Evolutionary conservation across 441 rosid genomes (phyloP).

Genomic region (Arabidopsis lyrata): DNA sequence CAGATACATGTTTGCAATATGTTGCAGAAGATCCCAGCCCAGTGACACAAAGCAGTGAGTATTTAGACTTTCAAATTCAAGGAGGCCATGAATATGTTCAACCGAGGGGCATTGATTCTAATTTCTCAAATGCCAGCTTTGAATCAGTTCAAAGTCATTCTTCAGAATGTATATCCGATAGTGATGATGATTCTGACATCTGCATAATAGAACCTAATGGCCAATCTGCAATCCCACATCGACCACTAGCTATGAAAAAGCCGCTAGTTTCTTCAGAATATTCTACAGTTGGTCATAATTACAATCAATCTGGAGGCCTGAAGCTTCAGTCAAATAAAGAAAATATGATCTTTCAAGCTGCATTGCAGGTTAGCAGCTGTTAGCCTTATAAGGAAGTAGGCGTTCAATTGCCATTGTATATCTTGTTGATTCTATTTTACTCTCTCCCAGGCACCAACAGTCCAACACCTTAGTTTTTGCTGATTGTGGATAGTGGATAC

Average conservation of each 20-base stretch:
- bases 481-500: neutral
- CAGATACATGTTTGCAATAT: slow-evolving; percentile 46
- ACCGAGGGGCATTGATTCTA: slow-evolving; percentile 46
- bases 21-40: slow-evolving; percentile 44
- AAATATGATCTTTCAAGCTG: slow-evolving; percentile 63
- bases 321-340: slow-evolving; percentile 64
- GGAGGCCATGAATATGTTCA: slow-evolving; percentile 48
- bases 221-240: slow-evolving; percentile 56
- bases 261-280: slow-evolving; percentile 43
- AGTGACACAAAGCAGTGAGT: slow-evolving; percentile 46
- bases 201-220: slow-evolving; percentile 81
- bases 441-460: slow-evolving; percentile 5
- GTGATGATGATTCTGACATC: slow-evolving; percentile 78
- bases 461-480: neutral
- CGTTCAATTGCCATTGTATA: slow-evolving; percentile 1
- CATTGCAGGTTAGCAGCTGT: slow-evolving; percentile 75
- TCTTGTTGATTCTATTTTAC: slow-evolving; percentile 8
- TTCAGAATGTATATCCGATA: slow-evolving; percentile 59
- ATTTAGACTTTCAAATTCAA: slow-evolving; percentile 45
- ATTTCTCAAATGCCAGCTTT: slow-evolving; percentile 59
- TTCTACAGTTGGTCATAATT: slow-evolving; percentile 42
- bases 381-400: slow-evolving; percentile 2
- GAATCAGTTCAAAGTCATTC: slow-evolving; percentile 80
- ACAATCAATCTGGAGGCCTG: slow-evolving; percentile 49
- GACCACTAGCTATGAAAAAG: slow-evolving; percentile 43